Evolutionary conservation across 768 basidiomycete genomes (phyloP), one percentile per base, ranked within the genome.

Genomic region (Stropharia rugosoannulata): DNA sequence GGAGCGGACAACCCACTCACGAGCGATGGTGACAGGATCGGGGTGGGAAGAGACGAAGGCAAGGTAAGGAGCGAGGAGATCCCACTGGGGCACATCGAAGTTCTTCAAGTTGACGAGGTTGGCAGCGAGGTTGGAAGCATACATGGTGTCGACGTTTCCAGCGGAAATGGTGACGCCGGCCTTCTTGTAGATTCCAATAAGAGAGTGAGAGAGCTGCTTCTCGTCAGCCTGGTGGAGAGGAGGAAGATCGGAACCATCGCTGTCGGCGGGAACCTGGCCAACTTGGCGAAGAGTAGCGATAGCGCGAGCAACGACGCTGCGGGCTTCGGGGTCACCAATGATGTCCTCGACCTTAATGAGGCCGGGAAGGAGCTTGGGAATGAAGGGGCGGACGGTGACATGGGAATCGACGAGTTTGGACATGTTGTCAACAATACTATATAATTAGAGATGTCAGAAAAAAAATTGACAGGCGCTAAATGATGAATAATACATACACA

Each of bases 401-500:
- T 88, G 83, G 25, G 93, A 96, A 77, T 96, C 95, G 68, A 98
- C 95, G 68, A 98, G 87, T 79, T 97, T 97, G 68, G 95, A 73
- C 95, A 98, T 98, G 85, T 97, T 98, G 79, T 98, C 95, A 68
- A 90, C 82, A 62, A 98, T 98, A 66, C 89, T 93, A 75, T 93
- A 75, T 49, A 67, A 49, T 66, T 63, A 55, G 35, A 49, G 29
- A 7, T 7, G 29, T 32, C 35, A 15, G 8, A 63, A 63, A 56
- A 12, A 54, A 60, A 57, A 60, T 43, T 50, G 47, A 49, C 55
- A 47, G 61, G 60, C 46, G 51, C 16, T 46, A 54, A 62, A 42
- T 36, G 49, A 54, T 56, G 49, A 57, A 40, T 58, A 50, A 59
- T n/a, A 80, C 89, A 62, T 79, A 90, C 88, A 98, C 95, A 66